Conservation (phyloP, 192 early-diverging fungal species). For the Rhizophagus clarus region DNA sequence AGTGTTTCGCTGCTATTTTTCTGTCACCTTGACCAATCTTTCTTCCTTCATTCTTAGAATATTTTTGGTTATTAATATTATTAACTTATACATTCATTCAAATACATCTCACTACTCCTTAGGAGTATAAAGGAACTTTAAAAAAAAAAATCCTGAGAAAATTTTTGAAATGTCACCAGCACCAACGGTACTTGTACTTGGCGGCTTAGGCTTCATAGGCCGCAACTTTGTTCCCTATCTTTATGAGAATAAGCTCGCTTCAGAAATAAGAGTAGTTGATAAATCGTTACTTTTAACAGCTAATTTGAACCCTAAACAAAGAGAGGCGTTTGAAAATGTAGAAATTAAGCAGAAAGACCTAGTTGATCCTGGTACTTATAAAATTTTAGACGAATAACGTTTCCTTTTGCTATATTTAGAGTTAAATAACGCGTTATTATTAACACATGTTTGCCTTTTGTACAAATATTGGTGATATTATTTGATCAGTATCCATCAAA, state of each 20-base stretch:
- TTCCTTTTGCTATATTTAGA: neutral
- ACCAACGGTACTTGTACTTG: slow-evolving; percentile 73
- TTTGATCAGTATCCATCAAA: slow-evolving; percentile 64
- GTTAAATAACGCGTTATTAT: neutral
- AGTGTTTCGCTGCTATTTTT: neutral
- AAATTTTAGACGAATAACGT: neutral
- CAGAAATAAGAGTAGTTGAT: slow-evolving; percentile 73
- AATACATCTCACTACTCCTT: neutral
- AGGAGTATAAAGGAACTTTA: neutral
- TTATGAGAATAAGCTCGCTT: slow-evolving; percentile 65
- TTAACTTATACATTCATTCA: slow-evolving; percentile 15
- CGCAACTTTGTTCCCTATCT: slow-evolving; percentile 75
- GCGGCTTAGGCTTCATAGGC: slow-evolving; percentile 86
- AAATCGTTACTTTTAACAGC: slow-evolving; percentile 82
- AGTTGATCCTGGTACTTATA: slow-evolving; percentile 60
- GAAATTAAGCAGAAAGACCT: slow-evolving; percentile 84
- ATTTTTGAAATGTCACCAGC: slow-evolving; percentile 40
- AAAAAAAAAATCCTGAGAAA: neutral
- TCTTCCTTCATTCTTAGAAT: neutral
- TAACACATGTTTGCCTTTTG: neutral
- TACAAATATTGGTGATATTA: neutral
- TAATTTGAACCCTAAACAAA: slow-evolving; percentile 64
- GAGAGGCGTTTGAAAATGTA: slow-evolving; percentile 69
- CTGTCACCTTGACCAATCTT: neutral
- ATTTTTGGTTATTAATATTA: neutral